These are phyloP conservation scores for Digitaria exilis DNA, from an alignment of 202 grass and related monocot species.

Conservation along the genomic window DNA sequence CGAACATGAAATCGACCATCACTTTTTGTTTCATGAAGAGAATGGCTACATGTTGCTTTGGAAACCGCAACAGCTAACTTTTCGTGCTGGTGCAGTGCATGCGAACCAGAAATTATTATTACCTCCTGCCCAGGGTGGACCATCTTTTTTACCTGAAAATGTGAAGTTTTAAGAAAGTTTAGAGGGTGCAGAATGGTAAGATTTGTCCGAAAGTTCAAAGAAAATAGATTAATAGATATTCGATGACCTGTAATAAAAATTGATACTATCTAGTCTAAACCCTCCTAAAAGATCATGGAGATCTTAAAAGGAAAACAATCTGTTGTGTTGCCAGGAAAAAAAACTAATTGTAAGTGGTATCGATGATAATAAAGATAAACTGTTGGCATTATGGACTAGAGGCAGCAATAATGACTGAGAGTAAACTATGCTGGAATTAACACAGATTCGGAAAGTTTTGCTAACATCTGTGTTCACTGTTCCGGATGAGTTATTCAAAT, in stretches of 20 bases:
- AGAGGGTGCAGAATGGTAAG: constrained; percentile 15
- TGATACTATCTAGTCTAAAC: neutral
- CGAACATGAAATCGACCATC: constrained; percentile 94
- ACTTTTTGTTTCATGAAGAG: constrained; percentile 93
- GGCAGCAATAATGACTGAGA: neutral
- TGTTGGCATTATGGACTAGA: constrained; percentile 14
- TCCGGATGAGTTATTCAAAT: neutral
- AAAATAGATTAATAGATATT: constrained; percentile 8
- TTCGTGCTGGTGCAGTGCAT: constrained; percentile 92
- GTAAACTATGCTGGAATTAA: constrained; percentile 11
- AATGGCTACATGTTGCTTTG: constrained; percentile 94
- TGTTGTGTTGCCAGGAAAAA: no score
- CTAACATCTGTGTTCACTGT: neutral
- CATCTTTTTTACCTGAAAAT: constrained; percentile 90
- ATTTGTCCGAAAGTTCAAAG: constrained; percentile 10
- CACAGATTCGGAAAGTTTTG: neutral
- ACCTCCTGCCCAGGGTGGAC: constrained; percentile 89
- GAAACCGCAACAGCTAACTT: constrained; percentile 95
- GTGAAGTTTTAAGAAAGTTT: neutral
- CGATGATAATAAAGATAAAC: neutral
- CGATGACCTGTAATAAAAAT: neutral
- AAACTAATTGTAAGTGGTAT: no score
- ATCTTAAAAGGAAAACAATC: neutral
- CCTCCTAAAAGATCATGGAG: neutral
- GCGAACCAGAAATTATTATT: constrained; percentile 89